Conservation (phyloP, 352 stramenopile species). For the Phytophthora rubi region DNA sequence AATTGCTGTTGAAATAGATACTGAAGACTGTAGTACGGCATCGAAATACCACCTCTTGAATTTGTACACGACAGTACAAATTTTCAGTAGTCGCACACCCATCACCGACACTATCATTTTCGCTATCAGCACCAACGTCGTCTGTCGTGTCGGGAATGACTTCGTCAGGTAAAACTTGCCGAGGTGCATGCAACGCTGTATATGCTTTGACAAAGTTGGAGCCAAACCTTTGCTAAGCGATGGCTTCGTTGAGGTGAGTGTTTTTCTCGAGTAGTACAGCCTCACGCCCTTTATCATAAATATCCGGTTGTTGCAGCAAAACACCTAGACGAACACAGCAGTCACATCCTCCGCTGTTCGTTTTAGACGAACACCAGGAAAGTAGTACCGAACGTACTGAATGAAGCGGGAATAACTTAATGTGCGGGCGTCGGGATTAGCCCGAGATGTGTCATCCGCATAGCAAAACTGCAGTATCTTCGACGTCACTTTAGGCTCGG, state of each 20-base stretch:
- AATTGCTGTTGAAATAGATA: neutral
- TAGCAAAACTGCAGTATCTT: constrained; percentile 3
- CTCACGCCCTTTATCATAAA: constrained; percentile 4
- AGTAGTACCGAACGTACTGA: constrained; percentile 17
- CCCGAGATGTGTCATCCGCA: neutral
- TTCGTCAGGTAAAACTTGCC: neutral
- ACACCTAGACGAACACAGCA: constrained; percentile 18
- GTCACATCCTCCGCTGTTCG: constrained; percentile 16
- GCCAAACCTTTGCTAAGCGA: constrained; percentile 6
- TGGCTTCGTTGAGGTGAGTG: constrained; percentile 11
- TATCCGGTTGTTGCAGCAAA: constrained; percentile 4
- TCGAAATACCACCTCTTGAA: neutral
- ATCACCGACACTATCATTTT: neutral
- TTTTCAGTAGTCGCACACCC: neutral
- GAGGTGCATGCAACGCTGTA: neutral
- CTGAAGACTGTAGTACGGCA: neutral
- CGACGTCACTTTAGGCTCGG: constrained; percentile 7
- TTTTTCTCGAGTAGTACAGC: constrained; percentile 10
- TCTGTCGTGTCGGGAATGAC: neutral
- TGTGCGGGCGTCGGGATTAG: neutral
- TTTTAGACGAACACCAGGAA: constrained; percentile 13
- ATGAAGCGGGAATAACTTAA: constrained; percentile 20
- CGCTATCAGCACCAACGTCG: neutral
- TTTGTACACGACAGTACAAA: constrained; percentile 1
- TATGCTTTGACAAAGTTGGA: constrained; percentile 13